Percentiles rank a stretch among this genome's conserved stretches.
phyloP scores from a whole-genome alignment of 2,329 filamentous ascomycete species.

The Trichophyton schoenleinii region DNA sequence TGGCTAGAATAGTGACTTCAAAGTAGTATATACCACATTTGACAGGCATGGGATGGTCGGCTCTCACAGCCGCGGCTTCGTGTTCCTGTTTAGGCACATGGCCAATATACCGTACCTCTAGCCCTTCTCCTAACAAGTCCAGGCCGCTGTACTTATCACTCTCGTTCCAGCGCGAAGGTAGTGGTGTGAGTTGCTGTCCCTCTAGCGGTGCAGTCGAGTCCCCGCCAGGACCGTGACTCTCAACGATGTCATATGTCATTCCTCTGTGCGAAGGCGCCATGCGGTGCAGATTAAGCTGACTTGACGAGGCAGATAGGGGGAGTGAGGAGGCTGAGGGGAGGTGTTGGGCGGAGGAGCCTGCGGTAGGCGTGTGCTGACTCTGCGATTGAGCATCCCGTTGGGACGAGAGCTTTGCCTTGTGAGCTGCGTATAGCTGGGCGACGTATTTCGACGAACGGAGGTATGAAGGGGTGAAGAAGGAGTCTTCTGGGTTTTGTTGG shows the following conservation, averaged over 20 bases:
- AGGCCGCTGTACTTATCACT: slow-evolving; percentile 60
- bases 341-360: neutral
- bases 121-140: slow-evolving; percentile 61
- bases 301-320: slow-evolving; percentile 41
- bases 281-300: slow-evolving; percentile 45
- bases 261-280: slow-evolving; percentile 58
- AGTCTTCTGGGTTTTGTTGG: slow-evolving; percentile 24
- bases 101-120: slow-evolving; percentile 54
- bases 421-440: slow-evolving; percentile 57
- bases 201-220: slow-evolving; percentile 37
- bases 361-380: slow-evolving; percentile 27
- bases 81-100: slow-evolving; percentile 48
- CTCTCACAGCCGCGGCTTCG: slow-evolving; percentile 70
- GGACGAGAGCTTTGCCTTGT: slow-evolving; percentile 48
- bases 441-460: slow-evolving; percentile 66
- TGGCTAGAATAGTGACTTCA: slow-evolving; percentile 56
- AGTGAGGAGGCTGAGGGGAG: slow-evolving; percentile 29
- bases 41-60: slow-evolving; percentile 74
- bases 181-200: slow-evolving; percentile 51
- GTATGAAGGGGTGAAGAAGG: slow-evolving; percentile 77
- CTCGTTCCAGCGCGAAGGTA: slow-evolving; percentile 74
- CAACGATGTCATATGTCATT: slow-evolving; percentile 72
- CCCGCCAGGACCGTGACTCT: slow-evolving; percentile 41
- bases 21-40: slow-evolving; percentile 94
- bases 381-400: slow-evolving; percentile 28